These are phyloP conservation scores for Ajuga chamaepitys DNA, from an alignment of 257 asterid species.

Conservation along the genomic window DNA sequence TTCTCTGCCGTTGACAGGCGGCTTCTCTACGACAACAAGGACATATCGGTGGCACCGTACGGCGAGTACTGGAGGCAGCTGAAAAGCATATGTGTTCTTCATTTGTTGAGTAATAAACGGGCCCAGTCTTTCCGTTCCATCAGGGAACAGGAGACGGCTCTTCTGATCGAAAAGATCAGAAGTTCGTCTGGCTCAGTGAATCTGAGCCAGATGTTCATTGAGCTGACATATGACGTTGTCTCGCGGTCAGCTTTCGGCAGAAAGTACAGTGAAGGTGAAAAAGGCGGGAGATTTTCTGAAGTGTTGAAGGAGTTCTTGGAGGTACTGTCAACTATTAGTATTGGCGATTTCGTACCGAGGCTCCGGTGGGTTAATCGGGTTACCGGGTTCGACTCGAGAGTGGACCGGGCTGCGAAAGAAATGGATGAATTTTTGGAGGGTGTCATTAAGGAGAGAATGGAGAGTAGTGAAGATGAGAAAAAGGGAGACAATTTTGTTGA, in stretches of 20 bases:
- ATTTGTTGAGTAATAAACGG: conserved; percentile 6
- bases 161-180: conserved; percentile 6
- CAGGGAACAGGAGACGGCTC: conserved; percentile 15
- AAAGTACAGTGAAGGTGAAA: conserved; percentile 6
- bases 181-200: not conserved
- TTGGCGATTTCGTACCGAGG: too few relatives aligned
- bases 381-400: too few relatives aligned
- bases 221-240: conserved; percentile 7
- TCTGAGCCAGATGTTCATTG: conserved; percentile 1
- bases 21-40: conserved; percentile 16
- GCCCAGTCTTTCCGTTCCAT: conserved; percentile 10
- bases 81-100: conserved; percentile 4
- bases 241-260: conserved; percentile 15
- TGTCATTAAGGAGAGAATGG: not conserved
- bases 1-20: too few relatives aligned
- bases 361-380: too few relatives aligned
- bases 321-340: too few relatives aligned
- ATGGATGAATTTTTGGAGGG: not conserved
- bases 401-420: too few relatives aligned
- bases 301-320: conserved; percentile 3
- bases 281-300: too few relatives aligned
- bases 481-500: too few relatives aligned
- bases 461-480: too few relatives aligned
- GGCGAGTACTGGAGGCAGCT: conserved; percentile 25
- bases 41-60: conserved; percentile 3